These are phyloP conservation scores for Debaryomyces castellii DNA, from an alignment of 805 yeast species.

Conservation along the genomic window DNA sequence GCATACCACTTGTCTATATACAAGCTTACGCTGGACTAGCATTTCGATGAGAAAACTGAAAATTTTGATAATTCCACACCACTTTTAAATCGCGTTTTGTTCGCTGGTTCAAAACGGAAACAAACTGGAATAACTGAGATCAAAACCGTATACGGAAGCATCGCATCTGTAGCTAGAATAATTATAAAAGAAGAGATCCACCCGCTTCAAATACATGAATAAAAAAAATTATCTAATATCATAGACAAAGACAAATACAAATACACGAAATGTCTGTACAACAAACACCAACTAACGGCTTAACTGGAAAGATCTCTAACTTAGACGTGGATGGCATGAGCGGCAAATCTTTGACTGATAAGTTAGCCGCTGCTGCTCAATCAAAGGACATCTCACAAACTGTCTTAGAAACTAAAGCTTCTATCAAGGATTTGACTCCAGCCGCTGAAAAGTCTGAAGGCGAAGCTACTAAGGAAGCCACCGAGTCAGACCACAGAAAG, in stretches of 20 bases:
- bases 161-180: neutral
- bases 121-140: neutral
- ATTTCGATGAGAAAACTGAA: neutral
- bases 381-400: slow-evolving; percentile 31
- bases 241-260: neutral
- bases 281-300: slow-evolving; percentile 59
- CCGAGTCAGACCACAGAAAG: slow-evolving; percentile 45
- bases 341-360: slow-evolving; percentile 41
- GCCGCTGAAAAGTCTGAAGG: slow-evolving; percentile 20
- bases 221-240: slow-evolving; percentile 1
- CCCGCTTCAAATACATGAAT: neutral
- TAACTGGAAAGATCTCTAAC: slow-evolving; percentile 43
- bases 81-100: neutral
- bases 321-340: slow-evolving; percentile 33
- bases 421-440: slow-evolving; percentile 17
- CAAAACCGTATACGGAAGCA: neutral
- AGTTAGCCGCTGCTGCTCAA: slow-evolving; percentile 42
- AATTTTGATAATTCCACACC: neutral
- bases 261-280: slow-evolving; percentile 44
- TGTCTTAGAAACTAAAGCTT: slow-evolving; percentile 10
- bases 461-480: slow-evolving; percentile 21
- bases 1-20: neutral
- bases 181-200: slow-evolving; percentile 2
- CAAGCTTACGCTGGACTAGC: neutral
- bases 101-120: slow-evolving; percentile 1